Evolutionary conservation across 257 asterid genomes (phyloP), one percentile per base, ranked within the genome.

Genomic region (Lithospermum erythrorhizon): DNA sequence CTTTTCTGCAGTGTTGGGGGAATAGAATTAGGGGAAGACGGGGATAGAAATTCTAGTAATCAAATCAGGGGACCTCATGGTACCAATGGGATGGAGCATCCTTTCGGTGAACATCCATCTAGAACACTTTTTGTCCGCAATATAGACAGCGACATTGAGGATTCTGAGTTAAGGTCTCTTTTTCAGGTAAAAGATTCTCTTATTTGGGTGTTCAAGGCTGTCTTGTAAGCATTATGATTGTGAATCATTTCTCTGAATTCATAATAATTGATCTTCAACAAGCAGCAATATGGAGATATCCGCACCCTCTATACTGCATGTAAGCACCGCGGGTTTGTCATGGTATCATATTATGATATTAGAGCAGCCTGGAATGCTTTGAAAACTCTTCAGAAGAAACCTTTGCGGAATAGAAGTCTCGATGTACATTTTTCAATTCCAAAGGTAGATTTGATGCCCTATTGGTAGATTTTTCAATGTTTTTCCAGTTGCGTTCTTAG

Each of bases 1-100:
- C 77, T 91, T 45, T 91, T 91, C 71, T 86, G 87, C 84, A 91
- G 86, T 76, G 93, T 87, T 65, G 99, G 99, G 48, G 99, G 99
- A 65, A 72, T 94, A 70, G 99, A 94, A 72, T 82, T 94, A 73
- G 99, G 97, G 59, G 99, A 94, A 67, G 99, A 93, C 77, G 81
- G 70, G 56, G 79, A 70, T 67, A 76, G 68, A 53, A 78, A 75
- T 70, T 70, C 75, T 63, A 79, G 59, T 67, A 72, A 67, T 72
- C 82, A 71, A 59, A 65, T 81, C 71, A 81, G 83, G 30, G 55
- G 65, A 54, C 57, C 74, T 70, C 65, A 53, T 73, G 76, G 70
- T 58, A 61, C 80, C 53, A 71, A 58, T 78, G 80, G 71, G 24
- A 84, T 87, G 70, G 89, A 84, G 80, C 94, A 87, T 71, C 96